Evolutionary conservation across 441 rosid species (phyloP), one percentile per base, ranked within the genome.

Genomic region (Kokia cookei): DNA sequence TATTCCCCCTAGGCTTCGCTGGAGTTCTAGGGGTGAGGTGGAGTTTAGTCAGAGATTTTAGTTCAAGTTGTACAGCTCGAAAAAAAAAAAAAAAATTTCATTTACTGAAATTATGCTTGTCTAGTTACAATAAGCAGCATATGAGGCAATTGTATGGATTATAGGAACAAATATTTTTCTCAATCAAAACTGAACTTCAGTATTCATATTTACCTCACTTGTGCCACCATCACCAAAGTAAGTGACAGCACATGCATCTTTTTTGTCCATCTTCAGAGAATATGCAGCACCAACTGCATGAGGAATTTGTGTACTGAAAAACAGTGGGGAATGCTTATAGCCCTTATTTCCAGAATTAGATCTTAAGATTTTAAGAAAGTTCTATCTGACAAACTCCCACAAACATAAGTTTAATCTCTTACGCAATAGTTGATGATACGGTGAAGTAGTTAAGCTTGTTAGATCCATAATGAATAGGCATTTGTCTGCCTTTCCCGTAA

Each of bases 281-380:
- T 94, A 92, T 60, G 97, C 98, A 74, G 89, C 94, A 81, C 97
- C 97, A 74, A 92, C 97, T 0, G 99, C 97, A 14, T 94, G 96
- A n/a, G 97, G 97, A 73, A 94, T 74, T 79, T 94, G 98, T 51
- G 97, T 86, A 47, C 99, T 92, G 91, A 4, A 74, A 35, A 42
- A 55, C 65, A 78, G 57, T 8, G 73, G 37, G n/a, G 59, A 68
- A 14, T 7, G 43, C 15, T 48, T 32, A 45, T n/a, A 37, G n/a
- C 22, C 66, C 53, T 45, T 43, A 47, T 62, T 75, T 69, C 40
- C 71, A 65, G 50, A 57, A 40, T 58, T 54, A n/a, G 32, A 15
- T n/a, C 10, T 5, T 13, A 48, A 54, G 71, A 67, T 14, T 15
- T 54, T 32, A 27, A 53, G 48, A 71, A 58, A 14, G 60, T 40